Base-by-base conservation (phyloP, 805 yeast genomes). In the Suhomyces vadensis region DNA sequence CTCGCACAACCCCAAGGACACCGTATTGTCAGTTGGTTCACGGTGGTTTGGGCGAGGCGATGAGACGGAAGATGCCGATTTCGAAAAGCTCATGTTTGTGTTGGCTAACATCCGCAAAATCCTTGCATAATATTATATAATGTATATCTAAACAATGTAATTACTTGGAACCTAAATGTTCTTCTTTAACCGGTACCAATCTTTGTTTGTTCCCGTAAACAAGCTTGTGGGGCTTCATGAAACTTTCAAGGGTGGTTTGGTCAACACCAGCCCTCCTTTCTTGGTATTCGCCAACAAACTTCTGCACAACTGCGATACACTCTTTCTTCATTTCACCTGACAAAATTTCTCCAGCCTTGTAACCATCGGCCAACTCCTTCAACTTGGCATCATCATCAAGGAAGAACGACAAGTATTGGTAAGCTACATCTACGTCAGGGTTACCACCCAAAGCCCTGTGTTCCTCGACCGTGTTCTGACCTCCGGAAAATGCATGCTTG, bases 401-500 rank as follows among this genome's bases (percentile, higher is more conserved):
- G 77, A 94, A 91, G 73, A 94, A 94, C 5, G 90, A 79, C 51
- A 94, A 71, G 64, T 94, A 94, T 70, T 94, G 98, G 72, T 74
- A 94, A 2, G 99, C 88, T 44, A 94, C 96, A 65, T 94, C 99
- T 26, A 91, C 85, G 52, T 92, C 97, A 37, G 96, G 95, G 62
- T 94, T 77, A 59, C 98, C 99, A 44, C 99, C 99, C 43, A 74
- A 73, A 64, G 74, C 74, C 67, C 96, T 82, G 71, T 94, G 99
- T 57, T 89, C 96, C 64, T 94, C 99, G 38, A 86, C 70, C 2
- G 95, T 78, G 31, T 79, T 85, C 63, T 82, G 79, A 51, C 99
- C 99, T 52, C 99, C 99, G 41, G 95, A 85, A 67, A 94, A 94
- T 6, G 97, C 99, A 63, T 89, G 86, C 67, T 91, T 94, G 74